Evolutionary conservation across 1,139 yeast species (phyloP).

Genomic region (Wickerhamiella pararugosa): DNA sequence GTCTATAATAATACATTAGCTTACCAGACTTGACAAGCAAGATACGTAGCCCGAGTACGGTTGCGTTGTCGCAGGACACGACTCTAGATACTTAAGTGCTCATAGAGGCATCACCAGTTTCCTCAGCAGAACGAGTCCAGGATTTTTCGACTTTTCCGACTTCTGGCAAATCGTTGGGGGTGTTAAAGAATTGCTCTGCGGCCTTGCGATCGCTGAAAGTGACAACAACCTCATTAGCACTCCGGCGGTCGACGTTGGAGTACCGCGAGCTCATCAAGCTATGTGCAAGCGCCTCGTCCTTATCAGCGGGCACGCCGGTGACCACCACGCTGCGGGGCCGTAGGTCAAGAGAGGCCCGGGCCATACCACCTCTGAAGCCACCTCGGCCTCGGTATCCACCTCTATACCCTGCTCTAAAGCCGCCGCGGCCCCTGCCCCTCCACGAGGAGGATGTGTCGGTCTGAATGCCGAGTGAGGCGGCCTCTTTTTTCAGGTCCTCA

Average conservation of each 20-base stretch:
- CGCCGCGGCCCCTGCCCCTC: slow-evolving; percentile 14
- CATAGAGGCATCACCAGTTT: too few species aligned
- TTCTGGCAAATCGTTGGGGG: slow-evolving; percentile 20
- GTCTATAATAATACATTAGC: too few species aligned
- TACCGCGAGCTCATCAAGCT: slow-evolving; percentile 15
- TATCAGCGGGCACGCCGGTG: slow-evolving; percentile 20
- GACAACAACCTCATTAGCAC: slow-evolving; percentile 19
- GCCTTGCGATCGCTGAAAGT: slow-evolving; percentile 27
- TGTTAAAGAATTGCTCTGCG: slow-evolving; percentile 29
- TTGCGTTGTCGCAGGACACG: too few species aligned
- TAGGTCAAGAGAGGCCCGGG: slow-evolving; percentile 22
- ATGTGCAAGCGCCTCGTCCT: slow-evolving; percentile 23
- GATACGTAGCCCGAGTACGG: too few species aligned
- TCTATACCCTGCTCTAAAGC: slow-evolving; percentile 13
- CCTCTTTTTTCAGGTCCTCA: slow-evolving; percentile 26
- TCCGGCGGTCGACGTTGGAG: slow-evolving; percentile 12
- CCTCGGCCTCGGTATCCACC: slow-evolving; percentile 12
- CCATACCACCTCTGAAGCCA: slow-evolving; percentile 8
- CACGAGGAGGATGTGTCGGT: slow-evolving; percentile 15
- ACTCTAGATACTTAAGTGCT: too few species aligned
- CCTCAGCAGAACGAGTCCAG: slow-evolving; percentile 18
- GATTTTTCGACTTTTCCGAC: slow-evolving; percentile 21
- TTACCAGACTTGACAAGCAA: too few species aligned
- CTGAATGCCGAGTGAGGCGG: slow-evolving; percentile 9
- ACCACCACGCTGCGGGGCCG: slow-evolving; percentile 27